A percentile compares a stretch with the other conserved stretches of the same genome.
These are phyloP conservation scores for Acarospora socialis DNA, from an alignment of 2,329 filamentous ascomycete species.

Conservation along the genomic window DNA sequence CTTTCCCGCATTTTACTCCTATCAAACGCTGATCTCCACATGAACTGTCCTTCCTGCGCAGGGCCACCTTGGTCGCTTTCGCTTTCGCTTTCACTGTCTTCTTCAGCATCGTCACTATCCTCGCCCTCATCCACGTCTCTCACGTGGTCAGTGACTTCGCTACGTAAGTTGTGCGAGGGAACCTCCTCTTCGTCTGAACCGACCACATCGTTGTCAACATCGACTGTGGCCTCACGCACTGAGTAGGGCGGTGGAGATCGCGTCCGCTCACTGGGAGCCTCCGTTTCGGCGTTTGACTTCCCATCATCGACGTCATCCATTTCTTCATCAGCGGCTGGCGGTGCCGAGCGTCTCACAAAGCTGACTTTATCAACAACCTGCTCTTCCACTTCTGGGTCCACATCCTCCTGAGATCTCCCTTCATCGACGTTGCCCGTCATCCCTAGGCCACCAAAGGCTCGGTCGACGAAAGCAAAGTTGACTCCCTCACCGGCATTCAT, in stretches of 20 bases:
- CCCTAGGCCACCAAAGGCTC: slow-evolving; percentile 47
- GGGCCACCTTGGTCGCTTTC: slow-evolving; percentile 18
- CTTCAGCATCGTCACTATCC: slow-evolving; percentile 20
- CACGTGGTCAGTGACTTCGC: slow-evolving; percentile 16
- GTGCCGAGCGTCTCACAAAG: slow-evolving; percentile 13
- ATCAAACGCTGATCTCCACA: slow-evolving; percentile 37
- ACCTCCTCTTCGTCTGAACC: slow-evolving; percentile 18
- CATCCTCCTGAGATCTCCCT: slow-evolving; percentile 34
- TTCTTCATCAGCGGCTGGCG: too few species aligned
- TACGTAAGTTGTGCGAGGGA: slow-evolving; percentile 21
- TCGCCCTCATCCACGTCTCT: slow-evolving; percentile 21
- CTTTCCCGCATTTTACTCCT: slow-evolving; percentile 32
- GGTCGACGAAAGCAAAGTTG: slow-evolving; percentile 43
- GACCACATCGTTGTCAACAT: slow-evolving; percentile 15
- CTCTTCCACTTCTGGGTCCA: slow-evolving; percentile 33
- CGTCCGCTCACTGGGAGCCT: too few species aligned
- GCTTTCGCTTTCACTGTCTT: slow-evolving; percentile 20
- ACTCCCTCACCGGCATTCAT: slow-evolving; percentile 42
- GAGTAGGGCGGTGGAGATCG: slow-evolving; percentile 5
- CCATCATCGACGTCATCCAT: too few species aligned
- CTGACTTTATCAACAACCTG: slow-evolving; percentile 26
- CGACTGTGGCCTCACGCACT: slow-evolving; percentile 5
- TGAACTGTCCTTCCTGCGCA: slow-evolving; percentile 25
- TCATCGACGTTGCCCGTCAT: slow-evolving; percentile 26
- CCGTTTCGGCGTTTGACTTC: too few species aligned